Conservation (phyloP, 169 alveolate species). For the Plasmodium yoelii region DNA sequence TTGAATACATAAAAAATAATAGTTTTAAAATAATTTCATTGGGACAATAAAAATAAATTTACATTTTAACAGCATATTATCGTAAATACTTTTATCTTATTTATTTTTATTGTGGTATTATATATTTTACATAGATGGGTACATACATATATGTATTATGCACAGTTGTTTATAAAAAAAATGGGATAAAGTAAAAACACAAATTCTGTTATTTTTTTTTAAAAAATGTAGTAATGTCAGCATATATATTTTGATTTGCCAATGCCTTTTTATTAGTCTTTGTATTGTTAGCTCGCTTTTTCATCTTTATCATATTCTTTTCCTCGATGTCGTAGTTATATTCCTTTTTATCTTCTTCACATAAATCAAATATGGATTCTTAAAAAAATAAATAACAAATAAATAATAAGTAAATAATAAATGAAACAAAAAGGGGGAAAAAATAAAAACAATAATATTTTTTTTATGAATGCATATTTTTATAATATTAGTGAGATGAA, state of each 20-base stretch:
- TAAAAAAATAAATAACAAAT: background rate
- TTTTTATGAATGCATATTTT: background rate
- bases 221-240: constrained; percentile 66
- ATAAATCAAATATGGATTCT: constrained; percentile 58
- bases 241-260: constrained; percentile 61
- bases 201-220: constrained; percentile 9
- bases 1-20: no score
- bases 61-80: no score
- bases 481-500: background rate
- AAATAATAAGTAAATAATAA: background rate
- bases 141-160: constrained; percentile 2
- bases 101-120: background rate
- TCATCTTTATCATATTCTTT: constrained; percentile 49
- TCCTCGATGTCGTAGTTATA: constrained; percentile 69
- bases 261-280: constrained; percentile 13
- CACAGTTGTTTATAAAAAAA: background rate
- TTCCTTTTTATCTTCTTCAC: constrained; percentile 70
- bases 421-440: background rate
- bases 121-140: constrained; percentile 13
- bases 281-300: constrained; percentile 6
- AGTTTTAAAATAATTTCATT: no score
- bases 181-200: background rate
- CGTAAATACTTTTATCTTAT: background rate
- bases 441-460: background rate
- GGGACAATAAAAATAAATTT: no score